phyloP scores from a whole-genome alignment of 371 early-diverging fungal genomes.

The Circinella minor region DNA sequence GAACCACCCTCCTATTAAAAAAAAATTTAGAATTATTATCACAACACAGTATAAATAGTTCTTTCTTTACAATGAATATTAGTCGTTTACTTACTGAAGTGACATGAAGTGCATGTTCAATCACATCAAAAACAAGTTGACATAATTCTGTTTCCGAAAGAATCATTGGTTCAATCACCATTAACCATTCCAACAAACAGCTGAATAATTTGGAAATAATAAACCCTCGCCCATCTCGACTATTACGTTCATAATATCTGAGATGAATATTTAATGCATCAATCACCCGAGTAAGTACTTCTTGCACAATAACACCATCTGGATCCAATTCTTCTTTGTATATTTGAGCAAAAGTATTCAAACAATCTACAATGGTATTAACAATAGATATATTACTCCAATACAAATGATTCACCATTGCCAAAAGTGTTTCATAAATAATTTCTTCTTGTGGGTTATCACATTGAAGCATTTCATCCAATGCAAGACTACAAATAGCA shows the following conservation, averaged over 20 bases:
- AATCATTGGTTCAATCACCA: constrained; percentile 65
- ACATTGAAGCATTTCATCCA: constrained; percentile 59
- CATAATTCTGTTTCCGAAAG: constrained; percentile 69
- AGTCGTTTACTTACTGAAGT: constrained; percentile 24
- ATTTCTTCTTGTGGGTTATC: constrained; percentile 40
- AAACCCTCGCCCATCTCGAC: constrained; percentile 50
- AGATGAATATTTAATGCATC: constrained; percentile 76
- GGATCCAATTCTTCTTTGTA: constrained; percentile 58
- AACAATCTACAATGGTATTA: constrained; percentile 68
- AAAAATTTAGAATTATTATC: neutral
- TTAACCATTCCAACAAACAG: constrained; percentile 79
- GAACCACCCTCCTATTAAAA: constrained; percentile 43
- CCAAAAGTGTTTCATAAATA: constrained; percentile 62
- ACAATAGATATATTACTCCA: constrained; percentile 65
- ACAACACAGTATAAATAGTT: neutral
- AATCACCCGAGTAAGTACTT: constrained; percentile 68
- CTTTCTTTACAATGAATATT: no score
- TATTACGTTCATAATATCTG: constrained; percentile 52
- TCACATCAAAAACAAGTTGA: constrained; percentile 73
- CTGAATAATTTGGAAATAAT: constrained; percentile 72
- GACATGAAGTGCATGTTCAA: constrained; percentile 64
- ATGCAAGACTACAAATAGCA: constrained; percentile 48
- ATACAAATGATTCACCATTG: constrained; percentile 73
- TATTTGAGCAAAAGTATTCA: constrained; percentile 69
- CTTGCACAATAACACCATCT: constrained; percentile 65